phyloP scores from a whole-genome alignment of 306 rosid genomes.

The Macrotyloma uniflorum region DNA sequence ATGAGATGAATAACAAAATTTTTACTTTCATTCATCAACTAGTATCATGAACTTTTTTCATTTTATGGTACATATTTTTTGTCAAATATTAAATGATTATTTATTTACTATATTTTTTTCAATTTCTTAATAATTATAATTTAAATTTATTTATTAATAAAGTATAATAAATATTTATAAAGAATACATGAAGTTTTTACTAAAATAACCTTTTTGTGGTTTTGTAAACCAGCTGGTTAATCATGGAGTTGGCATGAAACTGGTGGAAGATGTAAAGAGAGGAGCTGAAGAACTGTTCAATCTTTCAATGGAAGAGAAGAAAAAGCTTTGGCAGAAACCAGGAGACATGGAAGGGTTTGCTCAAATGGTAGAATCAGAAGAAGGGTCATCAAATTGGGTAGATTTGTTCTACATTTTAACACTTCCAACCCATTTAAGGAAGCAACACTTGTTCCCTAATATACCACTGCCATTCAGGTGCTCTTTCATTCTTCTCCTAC shows the following conservation, averaged over 20 bases:
- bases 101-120: no score
- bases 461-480: slow-evolving; percentile 10
- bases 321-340: background rate
- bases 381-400: background rate
- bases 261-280: background rate
- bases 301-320: background rate
- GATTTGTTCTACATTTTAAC: background rate
- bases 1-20: no score
- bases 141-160: no score
- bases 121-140: no score
- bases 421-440: background rate
- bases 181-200: no score
- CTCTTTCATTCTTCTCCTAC: background rate
- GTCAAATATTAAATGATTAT: no score
- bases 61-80: no score
- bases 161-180: no score
- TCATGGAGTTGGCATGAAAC: background rate
- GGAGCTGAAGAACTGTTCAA: background rate
- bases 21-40: no score
- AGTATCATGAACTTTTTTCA: no score
- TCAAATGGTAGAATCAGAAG: background rate
- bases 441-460: background rate
- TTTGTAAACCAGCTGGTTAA: background rate
- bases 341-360: background rate
- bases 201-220: no score